These are phyloP conservation scores for Dentipellis sp. DNA, from an alignment of 768 basidiomycete genomes.

Conservation along the genomic window DNA sequence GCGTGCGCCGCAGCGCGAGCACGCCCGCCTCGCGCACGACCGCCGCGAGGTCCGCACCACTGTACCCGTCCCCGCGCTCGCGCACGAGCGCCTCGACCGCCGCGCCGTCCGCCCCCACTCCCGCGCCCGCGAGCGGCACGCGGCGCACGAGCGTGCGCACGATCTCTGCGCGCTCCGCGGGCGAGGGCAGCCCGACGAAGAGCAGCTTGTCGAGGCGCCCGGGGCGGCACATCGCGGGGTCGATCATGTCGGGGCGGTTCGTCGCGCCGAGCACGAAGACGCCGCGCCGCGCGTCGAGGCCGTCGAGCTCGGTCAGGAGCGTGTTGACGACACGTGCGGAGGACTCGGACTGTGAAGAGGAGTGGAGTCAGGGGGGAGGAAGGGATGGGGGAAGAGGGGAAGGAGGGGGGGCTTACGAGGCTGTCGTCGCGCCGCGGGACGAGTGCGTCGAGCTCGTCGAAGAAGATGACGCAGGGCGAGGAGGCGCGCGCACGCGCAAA, in stretches of 20 bases:
- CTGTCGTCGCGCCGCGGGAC: slow-evolving; percentile 87
- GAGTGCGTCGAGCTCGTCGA: slow-evolving; percentile 89
- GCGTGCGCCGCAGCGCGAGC: slow-evolving; percentile 57
- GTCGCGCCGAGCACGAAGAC: slow-evolving; percentile 95
- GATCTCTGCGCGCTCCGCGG: slow-evolving; percentile 76
- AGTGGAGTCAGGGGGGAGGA: neutral
- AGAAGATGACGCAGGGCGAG: slow-evolving; percentile 91
- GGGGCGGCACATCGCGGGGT: slow-evolving; percentile 96
- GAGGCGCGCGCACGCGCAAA: slow-evolving; percentile 92
- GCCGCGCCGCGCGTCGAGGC: slow-evolving; percentile 74
- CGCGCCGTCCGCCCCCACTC: slow-evolving; percentile 21
- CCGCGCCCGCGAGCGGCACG: slow-evolving; percentile 48
- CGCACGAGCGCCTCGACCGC: slow-evolving; percentile 41
- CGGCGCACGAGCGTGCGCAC: slow-evolving; percentile 63
- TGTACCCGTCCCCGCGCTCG: slow-evolving; percentile 75
- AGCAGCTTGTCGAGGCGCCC: slow-evolving; percentile 90
- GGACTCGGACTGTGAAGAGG: slow-evolving; percentile 64
- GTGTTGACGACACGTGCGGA: slow-evolving; percentile 93
- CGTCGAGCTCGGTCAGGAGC: slow-evolving; percentile 88
- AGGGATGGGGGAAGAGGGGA: slow-evolving; percentile 1
- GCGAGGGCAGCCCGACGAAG: slow-evolving; percentile 80
- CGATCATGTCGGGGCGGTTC: slow-evolving; percentile 94
- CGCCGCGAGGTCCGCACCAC: slow-evolving; percentile 85
- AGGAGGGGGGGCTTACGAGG: slow-evolving; percentile 42
- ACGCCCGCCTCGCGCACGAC: slow-evolving; percentile 88